Conservation (phyloP, 2,329 filamentous ascomycete genomes). For the Alternaria hordeiaustralica region DNA sequence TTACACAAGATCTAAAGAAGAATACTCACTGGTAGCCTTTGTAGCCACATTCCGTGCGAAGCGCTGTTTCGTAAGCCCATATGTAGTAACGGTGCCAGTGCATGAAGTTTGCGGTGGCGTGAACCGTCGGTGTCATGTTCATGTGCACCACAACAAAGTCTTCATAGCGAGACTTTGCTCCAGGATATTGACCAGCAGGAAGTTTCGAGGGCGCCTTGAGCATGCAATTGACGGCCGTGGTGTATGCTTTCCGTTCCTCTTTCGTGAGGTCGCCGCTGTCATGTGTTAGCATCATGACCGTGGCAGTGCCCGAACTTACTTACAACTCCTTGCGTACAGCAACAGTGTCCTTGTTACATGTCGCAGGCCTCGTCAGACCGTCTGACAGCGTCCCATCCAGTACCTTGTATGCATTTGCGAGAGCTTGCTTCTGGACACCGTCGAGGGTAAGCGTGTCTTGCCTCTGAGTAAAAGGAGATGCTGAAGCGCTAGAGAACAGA, state of each 20-base stretch:
- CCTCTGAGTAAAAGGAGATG: constrained; percentile 27
- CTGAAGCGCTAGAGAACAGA: constrained; percentile 25
- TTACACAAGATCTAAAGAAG: not conserved
- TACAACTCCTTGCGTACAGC: constrained; percentile 56
- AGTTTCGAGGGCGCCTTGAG: constrained; percentile 35
- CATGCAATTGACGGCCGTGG: constrained; percentile 43
- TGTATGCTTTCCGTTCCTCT: constrained; percentile 42
- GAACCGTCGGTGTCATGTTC: constrained; percentile 40
- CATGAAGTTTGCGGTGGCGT: constrained; percentile 42
- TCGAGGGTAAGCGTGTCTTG: constrained; percentile 31
- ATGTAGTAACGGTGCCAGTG: constrained; percentile 54
- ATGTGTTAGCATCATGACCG: not conserved
- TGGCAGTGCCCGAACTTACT: not conserved
- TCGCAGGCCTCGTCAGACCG: constrained; percentile 29
- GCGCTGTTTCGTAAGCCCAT: constrained; percentile 52
- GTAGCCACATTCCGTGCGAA: constrained; percentile 52
- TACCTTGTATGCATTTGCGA: constrained; percentile 36
- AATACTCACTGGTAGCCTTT: constrained; percentile 39
- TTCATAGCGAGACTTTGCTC: constrained; percentile 42
- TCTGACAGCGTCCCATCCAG: constrained; percentile 38
- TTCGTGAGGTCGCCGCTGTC: constrained; percentile 36
- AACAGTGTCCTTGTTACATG: constrained; percentile 50
- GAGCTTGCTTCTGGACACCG: constrained; percentile 34
- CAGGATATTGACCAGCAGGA: constrained; percentile 33
- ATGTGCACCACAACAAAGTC: constrained; percentile 45